Conservation (phyloP, 169 alveolate species). For the Plasmodium sp. region DNA sequence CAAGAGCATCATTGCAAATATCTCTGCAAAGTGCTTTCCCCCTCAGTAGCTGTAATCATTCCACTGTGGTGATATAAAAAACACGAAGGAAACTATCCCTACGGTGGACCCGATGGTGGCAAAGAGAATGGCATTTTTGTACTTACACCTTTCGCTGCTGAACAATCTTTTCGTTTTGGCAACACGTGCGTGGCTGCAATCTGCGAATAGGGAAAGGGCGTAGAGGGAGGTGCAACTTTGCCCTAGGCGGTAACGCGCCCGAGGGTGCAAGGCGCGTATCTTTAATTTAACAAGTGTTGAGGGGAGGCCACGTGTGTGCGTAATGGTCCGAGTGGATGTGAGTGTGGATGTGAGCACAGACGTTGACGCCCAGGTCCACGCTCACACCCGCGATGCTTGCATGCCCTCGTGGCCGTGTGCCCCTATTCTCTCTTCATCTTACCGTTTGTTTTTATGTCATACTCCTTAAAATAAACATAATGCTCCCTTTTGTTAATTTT, state of each 20-base stretch:
- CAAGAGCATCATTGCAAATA: background rate
- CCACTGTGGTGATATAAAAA: conserved; percentile 48
- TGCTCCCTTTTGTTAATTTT: conserved; percentile 69
- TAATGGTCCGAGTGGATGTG: background rate
- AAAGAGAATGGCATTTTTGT: conserved; percentile 19
- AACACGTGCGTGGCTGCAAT: conserved; percentile 16
- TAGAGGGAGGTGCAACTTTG: background rate
- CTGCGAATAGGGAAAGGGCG: conserved; percentile 10
- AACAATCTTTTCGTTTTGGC: conserved; percentile 38
- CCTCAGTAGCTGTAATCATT: conserved; percentile 15
- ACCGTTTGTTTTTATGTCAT: conserved; percentile 64
- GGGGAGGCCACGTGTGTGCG: background rate
- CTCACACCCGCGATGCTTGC: background rate
- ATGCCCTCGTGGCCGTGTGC: background rate
- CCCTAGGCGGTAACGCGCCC: background rate
- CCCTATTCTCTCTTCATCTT: background rate
- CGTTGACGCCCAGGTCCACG: too few species aligned
- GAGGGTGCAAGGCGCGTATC: background rate
- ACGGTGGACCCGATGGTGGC: conserved; percentile 38
- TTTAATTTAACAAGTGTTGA: background rate
- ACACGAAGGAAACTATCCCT: conserved; percentile 46
- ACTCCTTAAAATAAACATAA: conserved; percentile 67
- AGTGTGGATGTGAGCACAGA: background rate
- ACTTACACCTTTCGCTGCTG: background rate
- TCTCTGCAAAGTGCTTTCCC: background rate